phyloP scores from a whole-genome alignment of 345 rosid genomes.

The Corchorus capsularis region DNA sequence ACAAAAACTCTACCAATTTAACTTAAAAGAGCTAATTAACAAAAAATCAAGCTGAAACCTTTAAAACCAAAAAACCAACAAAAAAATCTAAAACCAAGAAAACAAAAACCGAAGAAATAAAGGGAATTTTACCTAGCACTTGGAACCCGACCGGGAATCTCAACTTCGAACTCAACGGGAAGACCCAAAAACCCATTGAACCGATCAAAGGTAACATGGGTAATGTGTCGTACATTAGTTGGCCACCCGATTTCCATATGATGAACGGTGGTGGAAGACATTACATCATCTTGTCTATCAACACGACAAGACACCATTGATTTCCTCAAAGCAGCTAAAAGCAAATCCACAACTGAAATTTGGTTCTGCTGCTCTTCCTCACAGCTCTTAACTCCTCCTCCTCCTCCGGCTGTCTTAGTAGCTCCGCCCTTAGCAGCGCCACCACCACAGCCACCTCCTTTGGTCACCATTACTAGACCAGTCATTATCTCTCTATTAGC shows the following conservation, averaged over 20 bases:
- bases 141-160: conserved; percentile 90
- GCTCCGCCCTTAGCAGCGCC: conserved; percentile 44
- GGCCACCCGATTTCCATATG: conserved; percentile 95
- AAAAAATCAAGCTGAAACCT: conserved; percentile 4
- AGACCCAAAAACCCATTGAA: conserved; percentile 92
- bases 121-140: conserved; percentile 71
- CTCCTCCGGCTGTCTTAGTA: background rate
- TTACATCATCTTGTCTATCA: conserved; percentile 16
- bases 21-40: background rate
- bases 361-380: conserved; percentile 77
- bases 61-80: conserved; percentile 6
- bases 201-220: conserved; percentile 94
- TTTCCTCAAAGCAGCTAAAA: conserved; percentile 75
- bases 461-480: conserved; percentile 87
- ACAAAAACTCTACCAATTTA: background rate
- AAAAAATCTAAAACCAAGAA: background rate
- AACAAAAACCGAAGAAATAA: background rate
- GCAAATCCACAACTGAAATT: conserved; percentile 62
- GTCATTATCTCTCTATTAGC: conserved; percentile 44
- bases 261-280: conserved; percentile 51
- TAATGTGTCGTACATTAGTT: conserved; percentile 80
- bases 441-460: conserved; percentile 73
- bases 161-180: conserved; percentile 93
- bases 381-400: conserved; percentile 27
- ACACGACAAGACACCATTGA: conserved; percentile 85